Percentiles rank a stretch among this genome's conserved stretches.
Evolutionary conservation across 768 basidiomycete species (phyloP).

Genomic region (Tephrocybe sp.): DNA sequence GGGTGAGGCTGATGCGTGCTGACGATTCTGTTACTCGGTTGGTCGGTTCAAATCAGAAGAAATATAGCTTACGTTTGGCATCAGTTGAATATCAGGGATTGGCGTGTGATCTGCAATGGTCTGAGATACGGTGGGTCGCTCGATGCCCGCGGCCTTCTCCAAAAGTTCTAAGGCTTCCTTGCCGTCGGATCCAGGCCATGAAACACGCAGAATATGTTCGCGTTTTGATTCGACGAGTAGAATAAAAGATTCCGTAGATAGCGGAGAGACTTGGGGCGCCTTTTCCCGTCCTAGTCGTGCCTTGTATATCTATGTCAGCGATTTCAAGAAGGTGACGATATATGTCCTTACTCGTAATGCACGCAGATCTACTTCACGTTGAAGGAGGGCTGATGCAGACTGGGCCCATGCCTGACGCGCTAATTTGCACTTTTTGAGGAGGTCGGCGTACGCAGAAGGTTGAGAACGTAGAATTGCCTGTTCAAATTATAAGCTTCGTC

Average conservation of each 20-base stretch:
- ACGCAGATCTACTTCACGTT: conserved; percentile 31
- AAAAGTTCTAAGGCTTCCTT: conserved; percentile 26
- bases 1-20: neutral
- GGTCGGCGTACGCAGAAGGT: conserved; percentile 32
- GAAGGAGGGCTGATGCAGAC: conserved; percentile 31
- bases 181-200: conserved; percentile 27
- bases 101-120: neutral
- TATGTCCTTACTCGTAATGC: conserved; percentile 28
- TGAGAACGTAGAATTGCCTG: conserved; percentile 31
- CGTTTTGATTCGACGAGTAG: conserved; percentile 31
- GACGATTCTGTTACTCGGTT: neutral
- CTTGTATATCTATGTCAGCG: too few species aligned
- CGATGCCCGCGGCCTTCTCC: conserved; percentile 27
- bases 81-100: neutral
- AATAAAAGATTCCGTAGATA: conserved; percentile 29
- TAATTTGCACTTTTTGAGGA: conserved; percentile 30
- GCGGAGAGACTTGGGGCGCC: conserved; percentile 19
- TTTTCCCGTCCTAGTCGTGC: neutral
- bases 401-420: conserved; percentile 36
- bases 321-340: too few species aligned
- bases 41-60: neutral
- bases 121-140: neutral
- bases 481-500: neutral
- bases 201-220: conserved; percentile 19
- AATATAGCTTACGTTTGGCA: neutral